Evolutionary conservation across 192 early-diverging fungal genomes (phyloP).

Genomic region (Podila horticola): DNA sequence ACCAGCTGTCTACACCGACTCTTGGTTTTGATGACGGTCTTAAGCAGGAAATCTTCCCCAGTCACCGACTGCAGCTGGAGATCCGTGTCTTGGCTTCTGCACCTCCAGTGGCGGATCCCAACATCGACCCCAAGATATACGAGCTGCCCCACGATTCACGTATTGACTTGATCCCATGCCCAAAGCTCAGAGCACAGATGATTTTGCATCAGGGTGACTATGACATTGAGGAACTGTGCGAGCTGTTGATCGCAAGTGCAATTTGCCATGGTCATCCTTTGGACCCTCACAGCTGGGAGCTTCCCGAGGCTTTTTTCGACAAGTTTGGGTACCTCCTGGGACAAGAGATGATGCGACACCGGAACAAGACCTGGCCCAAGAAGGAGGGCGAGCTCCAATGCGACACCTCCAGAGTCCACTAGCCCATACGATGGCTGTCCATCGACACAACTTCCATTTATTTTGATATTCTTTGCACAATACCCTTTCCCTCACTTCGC

Average conservation of each 20-base stretch:
- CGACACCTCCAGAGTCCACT: not conserved
- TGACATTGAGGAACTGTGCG: constrained; percentile 44
- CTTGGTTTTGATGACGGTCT: constrained; percentile 40
- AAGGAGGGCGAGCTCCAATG: constrained; percentile 18
- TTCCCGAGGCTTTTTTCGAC: constrained; percentile 52
- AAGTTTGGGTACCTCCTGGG: constrained; percentile 43
- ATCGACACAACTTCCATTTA: not conserved
- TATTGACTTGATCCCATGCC: constrained; percentile 55
- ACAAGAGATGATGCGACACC: constrained; percentile 37
- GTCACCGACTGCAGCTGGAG: constrained; percentile 29
- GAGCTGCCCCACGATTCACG: constrained; percentile 46
- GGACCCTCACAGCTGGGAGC: constrained; percentile 53
- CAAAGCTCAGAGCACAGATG: constrained; percentile 48
- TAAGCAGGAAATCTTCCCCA: constrained; percentile 45
- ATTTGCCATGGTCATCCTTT: constrained; percentile 55
- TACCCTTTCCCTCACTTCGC: not conserved
- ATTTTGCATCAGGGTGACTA: constrained; percentile 45
- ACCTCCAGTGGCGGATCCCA: constrained; percentile 39
- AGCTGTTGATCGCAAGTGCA: constrained; percentile 42
- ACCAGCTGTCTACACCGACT: constrained; percentile 16
- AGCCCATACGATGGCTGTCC: not conserved
- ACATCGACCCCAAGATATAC: constrained; percentile 48
- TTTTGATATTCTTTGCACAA: not conserved
- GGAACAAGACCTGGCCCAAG: constrained; percentile 49
- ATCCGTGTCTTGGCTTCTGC: constrained; percentile 45